phyloP scores from a whole-genome alignment of 2,329 filamentous ascomycete species.

The Colletotrichum acutatum region DNA sequence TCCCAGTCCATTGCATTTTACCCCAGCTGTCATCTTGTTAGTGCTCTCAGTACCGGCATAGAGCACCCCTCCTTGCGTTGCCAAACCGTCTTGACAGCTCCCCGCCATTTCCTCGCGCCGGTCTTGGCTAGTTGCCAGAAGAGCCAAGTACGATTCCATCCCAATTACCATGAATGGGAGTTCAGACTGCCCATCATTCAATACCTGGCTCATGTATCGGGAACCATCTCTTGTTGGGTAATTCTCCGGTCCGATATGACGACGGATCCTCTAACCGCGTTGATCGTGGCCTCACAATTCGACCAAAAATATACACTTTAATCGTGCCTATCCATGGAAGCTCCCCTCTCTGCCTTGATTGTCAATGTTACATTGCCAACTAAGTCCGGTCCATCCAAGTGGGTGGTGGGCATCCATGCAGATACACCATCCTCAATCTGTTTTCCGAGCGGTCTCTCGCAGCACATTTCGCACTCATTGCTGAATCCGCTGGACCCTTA shows the following conservation, averaged over 20 bases:
- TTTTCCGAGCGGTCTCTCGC: not conserved
- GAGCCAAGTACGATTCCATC: not conserved
- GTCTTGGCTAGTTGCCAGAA: slow-evolving; percentile 19
- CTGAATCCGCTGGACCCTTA: slow-evolving; percentile 10
- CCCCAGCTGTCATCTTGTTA: not conserved
- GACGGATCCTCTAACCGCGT: not conserved
- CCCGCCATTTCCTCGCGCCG: slow-evolving; percentile 1
- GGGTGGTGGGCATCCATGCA: slow-evolving; percentile 11
- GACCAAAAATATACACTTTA: not conserved
- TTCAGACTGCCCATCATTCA: not conserved
- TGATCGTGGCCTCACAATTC: not conserved
- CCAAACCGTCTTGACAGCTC: not conserved
- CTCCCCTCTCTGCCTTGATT: not conserved
- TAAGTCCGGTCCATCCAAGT: slow-evolving; percentile 20
- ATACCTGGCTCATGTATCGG: not conserved
- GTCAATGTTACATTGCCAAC: slow-evolving; percentile 10
- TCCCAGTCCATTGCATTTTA: not conserved
- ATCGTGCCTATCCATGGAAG: not conserved
- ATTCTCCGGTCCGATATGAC: not conserved
- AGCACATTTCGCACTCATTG: slow-evolving; percentile 14
- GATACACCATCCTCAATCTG: not conserved
- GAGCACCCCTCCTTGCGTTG: not conserved
- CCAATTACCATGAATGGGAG: not conserved
- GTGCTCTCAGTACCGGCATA: not conserved
- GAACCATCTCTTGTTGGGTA: not conserved